phyloP scores from a whole-genome alignment of 176 grass and related monocot genomes.

The Pharus latifolius region DNA sequence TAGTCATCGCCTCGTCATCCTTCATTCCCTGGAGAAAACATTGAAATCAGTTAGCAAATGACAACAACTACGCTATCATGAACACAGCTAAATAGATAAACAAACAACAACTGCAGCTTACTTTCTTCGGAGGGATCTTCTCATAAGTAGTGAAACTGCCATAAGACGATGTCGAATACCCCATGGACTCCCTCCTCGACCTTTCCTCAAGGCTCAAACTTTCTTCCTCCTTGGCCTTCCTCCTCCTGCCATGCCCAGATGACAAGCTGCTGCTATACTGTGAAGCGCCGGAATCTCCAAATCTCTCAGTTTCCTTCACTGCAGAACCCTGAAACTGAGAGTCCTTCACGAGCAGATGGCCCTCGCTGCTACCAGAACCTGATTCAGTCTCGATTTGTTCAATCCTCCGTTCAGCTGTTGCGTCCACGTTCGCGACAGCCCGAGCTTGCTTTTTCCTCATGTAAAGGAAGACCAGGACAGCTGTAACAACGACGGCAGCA shows the following conservation, averaged over 20 bases:
- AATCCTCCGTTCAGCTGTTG: not conserved
- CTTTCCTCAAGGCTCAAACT: conserved; percentile 11
- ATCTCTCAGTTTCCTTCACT: conserved; percentile 18
- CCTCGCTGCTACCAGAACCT: conserved; percentile 58
- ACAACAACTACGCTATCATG: not conserved
- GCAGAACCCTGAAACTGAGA: conserved; percentile 15
- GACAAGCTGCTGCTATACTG: conserved; percentile 57
- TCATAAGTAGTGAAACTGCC: conserved; percentile 79
- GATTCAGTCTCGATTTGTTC: conserved; percentile 9
- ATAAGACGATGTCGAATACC: conserved; percentile 45
- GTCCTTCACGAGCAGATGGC: conserved; percentile 7
- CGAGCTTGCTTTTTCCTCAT: conserved; percentile 30
- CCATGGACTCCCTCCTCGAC: conserved; percentile 46
- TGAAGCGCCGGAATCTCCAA: conserved; percentile 32
- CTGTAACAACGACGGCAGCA: conserved; percentile 18
- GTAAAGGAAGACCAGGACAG: conserved; percentile 6
- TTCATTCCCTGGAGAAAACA: conserved; percentile 28
- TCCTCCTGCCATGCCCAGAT: conserved; percentile 19
- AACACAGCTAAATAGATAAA: not conserved
- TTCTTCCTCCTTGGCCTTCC: conserved; percentile 19
- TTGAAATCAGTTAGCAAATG: not conserved
- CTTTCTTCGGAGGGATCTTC: conserved; percentile 74
- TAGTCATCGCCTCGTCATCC: conserved; percentile 79
- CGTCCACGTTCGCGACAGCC: not conserved
- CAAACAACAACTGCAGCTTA: conserved; percentile 1